Percentiles rank a stretch among this genome's conserved stretches.
Conservation (phyloP, 257 asterid genomes). For the Solanum arcanum region DNA sequence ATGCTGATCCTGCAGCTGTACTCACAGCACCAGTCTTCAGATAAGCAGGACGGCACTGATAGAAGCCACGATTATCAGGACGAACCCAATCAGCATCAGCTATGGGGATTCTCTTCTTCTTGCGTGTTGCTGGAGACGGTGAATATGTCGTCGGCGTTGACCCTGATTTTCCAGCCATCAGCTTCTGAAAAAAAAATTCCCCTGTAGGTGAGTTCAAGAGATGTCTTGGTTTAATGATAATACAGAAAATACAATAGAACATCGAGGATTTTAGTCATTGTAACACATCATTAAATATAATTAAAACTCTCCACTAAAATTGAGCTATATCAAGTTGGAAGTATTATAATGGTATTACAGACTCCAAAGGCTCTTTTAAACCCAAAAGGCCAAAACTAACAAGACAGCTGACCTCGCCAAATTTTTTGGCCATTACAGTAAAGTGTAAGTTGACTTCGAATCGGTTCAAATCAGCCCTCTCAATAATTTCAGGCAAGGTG, state of each 20-base stretch:
- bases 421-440: not conserved
- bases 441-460: not conserved
- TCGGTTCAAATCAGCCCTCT: not conserved
- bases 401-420: not conserved
- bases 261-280: not conserved
- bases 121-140: conserved; percentile 42
- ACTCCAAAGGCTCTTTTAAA: not conserved
- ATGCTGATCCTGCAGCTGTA: conserved; percentile 97
- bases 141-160: conserved; percentile 57
- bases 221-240: not conserved
- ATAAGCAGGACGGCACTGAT: conserved; percentile 91
- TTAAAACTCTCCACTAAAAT: not conserved
- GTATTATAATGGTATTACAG: not conserved
- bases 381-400: not conserved
- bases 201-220: not conserved
- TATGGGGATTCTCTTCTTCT: conserved; percentile 25
- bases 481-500: not conserved
- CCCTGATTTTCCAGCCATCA: conserved; percentile 45
- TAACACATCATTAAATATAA: not conserved
- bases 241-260: not conserved
- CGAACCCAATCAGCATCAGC: conserved; percentile 64
- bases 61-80: conserved; percentile 74
- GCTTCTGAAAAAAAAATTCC: not conserved
- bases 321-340: not conserved
- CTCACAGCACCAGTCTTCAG: conserved; percentile 83